Conservation (phyloP, 2,329 filamentous ascomycete genomes). For the Aspergillus sp. region DNA sequence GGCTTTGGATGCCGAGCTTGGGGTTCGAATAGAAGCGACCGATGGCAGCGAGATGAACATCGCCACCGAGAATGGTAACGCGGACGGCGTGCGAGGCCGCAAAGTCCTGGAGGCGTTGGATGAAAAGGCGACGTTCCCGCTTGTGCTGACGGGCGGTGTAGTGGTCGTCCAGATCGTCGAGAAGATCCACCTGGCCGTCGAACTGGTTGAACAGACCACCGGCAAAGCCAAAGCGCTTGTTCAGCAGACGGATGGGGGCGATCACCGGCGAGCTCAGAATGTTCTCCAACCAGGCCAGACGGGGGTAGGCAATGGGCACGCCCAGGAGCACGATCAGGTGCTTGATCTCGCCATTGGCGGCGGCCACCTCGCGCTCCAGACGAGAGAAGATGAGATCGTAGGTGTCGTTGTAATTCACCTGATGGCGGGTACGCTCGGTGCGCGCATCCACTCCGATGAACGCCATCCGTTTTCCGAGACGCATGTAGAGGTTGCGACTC, state of each 20-base stretch:
- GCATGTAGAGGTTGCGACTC: slow-evolving; percentile 62
- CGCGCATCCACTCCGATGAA: slow-evolving; percentile 61
- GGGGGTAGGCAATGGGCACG: slow-evolving; percentile 68
- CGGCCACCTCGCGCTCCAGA: slow-evolving; percentile 51
- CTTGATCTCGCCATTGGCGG: slow-evolving; percentile 56
- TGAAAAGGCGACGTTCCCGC: slow-evolving; percentile 72
- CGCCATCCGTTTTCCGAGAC: slow-evolving; percentile 64
- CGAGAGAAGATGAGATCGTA: slow-evolving; percentile 60
- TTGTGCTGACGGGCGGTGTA: slow-evolving; percentile 94
- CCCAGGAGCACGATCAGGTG: slow-evolving; percentile 64
- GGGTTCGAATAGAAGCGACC: slow-evolving; percentile 65
- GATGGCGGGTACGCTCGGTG: slow-evolving; percentile 80
- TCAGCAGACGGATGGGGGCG: slow-evolving; percentile 82
- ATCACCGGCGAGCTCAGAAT: slow-evolving; percentile 83
- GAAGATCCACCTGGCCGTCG: slow-evolving; percentile 69
- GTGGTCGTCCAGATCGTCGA: slow-evolving; percentile 66
- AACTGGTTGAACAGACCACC: slow-evolving; percentile 91
- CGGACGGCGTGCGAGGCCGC: slow-evolving; percentile 56
- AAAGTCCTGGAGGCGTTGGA: slow-evolving; percentile 63
- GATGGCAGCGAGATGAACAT: slow-evolving; percentile 63
- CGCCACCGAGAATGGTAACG: slow-evolving; percentile 62
- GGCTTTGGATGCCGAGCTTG: slow-evolving; percentile 54
- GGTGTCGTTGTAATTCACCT: slow-evolving; percentile 80
- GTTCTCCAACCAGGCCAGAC: slow-evolving; percentile 95
- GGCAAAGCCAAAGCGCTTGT: slow-evolving; percentile 83